Base-by-base conservation (phyloP, 140 eudicot species). In the Flaveria floridana region DNA sequence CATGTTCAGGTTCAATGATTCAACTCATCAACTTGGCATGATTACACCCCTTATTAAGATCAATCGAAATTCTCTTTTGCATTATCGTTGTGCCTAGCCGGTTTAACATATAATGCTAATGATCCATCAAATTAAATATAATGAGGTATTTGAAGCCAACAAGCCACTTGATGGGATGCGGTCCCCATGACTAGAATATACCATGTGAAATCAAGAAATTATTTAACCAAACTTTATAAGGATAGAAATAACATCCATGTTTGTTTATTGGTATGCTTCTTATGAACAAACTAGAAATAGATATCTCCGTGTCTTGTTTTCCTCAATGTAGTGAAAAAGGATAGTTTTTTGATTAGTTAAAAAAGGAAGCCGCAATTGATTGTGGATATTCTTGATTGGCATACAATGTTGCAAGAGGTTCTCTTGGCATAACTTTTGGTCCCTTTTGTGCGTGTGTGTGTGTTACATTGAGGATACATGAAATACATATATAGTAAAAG, bases 191-290 rank as follows among this genome's bases (percentile, higher is more conserved):
- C n/a, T 26, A 26, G 46, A 63, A 63, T 30, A 20, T 26, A 21
- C 55, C 41, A 37, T 34, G 64, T 18, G 67, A 39, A 56, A 37
- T 6, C 26, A 1, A 72, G 67, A 53, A 11, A 25, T 7, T 16
- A 52, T 2, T 71, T 21, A 50, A 53, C 65, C 63, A 53, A 12
- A 71, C 19, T 53, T 28, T 71, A 71, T 52, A 23, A 53, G 26
- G 48, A 71, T 71, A 70, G 42, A n/a, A 70, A 50, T 61, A 3
- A 30, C 37, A 30, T 30, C 37, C 37, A 30, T 30, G 37, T 30
- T 30, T 30, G 6, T 30, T 30, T 30, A 30, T 30, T 30, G 37
- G 37, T 30, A 30, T 30, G 37, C 37, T 30, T 30, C 6, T 30
- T 30, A 30, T 30, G 37, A 30, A 30, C 37, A 30, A 30, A 30